Evolutionary conservation across 2,329 filamentous ascomycete genomes (phyloP).

Genomic region (Orbilia javanica): DNA sequence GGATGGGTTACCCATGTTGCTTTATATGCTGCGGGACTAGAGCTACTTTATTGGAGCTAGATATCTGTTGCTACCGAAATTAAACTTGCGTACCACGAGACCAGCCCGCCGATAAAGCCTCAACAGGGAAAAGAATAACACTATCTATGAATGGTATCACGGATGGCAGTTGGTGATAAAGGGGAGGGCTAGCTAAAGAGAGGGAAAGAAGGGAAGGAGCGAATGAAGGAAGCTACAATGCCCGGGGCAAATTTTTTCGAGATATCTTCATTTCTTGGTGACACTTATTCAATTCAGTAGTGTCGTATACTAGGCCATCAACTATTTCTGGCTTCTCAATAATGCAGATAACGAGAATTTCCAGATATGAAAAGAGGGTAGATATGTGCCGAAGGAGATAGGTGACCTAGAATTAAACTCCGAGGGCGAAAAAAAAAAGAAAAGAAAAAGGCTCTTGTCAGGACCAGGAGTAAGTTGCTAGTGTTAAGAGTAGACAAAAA

Average conservation of each 20-base stretch:
- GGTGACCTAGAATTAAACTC: not conserved
- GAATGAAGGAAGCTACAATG: not conserved
- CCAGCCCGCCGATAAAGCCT: too few species aligned
- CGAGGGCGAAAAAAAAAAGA: not conserved
- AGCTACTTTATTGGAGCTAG: too few species aligned
- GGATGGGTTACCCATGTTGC: too few species aligned
- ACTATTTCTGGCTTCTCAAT: not conserved
- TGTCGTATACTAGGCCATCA: not conserved
- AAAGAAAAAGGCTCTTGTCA: not conserved
- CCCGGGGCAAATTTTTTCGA: not conserved
- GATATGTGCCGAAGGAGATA: not conserved
- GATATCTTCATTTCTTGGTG: not conserved
- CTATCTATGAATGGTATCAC: too few species aligned
- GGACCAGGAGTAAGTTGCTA: not conserved
- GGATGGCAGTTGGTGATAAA: too few species aligned
- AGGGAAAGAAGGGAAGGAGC: too few species aligned
- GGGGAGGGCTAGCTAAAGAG: too few species aligned
- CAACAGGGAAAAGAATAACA: too few species aligned
- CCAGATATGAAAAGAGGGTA: conserved; percentile 2
- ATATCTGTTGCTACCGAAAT: too few species aligned
- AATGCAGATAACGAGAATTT: not conserved
- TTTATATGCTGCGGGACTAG: too few species aligned
- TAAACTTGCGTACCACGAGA: too few species aligned
- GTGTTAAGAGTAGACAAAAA: not conserved
- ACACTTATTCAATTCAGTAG: conserved; percentile 5